Base-by-base conservation (phyloP, 1,284 basidiomycete species). In the Irpex sp. region DNA sequence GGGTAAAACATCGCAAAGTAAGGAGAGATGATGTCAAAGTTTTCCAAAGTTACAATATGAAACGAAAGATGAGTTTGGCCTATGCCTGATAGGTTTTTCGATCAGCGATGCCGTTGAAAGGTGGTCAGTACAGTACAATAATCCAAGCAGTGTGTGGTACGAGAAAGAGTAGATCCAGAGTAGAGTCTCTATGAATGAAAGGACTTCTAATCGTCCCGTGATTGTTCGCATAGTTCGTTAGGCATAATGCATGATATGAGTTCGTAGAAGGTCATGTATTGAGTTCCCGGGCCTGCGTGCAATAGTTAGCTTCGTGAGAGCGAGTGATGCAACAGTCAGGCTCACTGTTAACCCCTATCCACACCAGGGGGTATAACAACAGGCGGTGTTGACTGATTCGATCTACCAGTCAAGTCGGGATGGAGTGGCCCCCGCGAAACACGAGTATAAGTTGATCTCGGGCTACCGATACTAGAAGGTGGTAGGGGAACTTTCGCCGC, bases 401-500 rank as follows among this genome's bases (percentile, higher is more conserved):
- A 52, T 52, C 51, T 52, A 31, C 51, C 51, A n/a, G 51, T 52
- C 26, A 52, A 11, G 26, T 52, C 51, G 19, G 51, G 51, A 11
- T 52, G 51, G 11, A 52, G 26, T 9, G 54, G 31, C 36, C 54
- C 54, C 9, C 60, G 55, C 7, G 64, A 62, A 57, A 17, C 21
- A 19, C 59, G 51, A 13, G 64, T 65, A 40, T 65, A 65, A 5
- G 47, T 48, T 15, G 64, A 65, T 3, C 64, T 61, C 17, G 64
- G 64, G 31, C 64, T 65, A 38, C 64, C 64, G 11, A 59, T 60
- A 36, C 47, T 65, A 3, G 64, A 65, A 8, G 57, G 54, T 37
- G 64, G 64, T 13, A 65, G 52, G 9, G 63, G 63, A 4, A 64
- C 63, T 48, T 59, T 56, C 3, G 63, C 63, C 13, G 56, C 63